Conservation (phyloP, 208 protist species). For the Naegleria gruberi region DNA sequence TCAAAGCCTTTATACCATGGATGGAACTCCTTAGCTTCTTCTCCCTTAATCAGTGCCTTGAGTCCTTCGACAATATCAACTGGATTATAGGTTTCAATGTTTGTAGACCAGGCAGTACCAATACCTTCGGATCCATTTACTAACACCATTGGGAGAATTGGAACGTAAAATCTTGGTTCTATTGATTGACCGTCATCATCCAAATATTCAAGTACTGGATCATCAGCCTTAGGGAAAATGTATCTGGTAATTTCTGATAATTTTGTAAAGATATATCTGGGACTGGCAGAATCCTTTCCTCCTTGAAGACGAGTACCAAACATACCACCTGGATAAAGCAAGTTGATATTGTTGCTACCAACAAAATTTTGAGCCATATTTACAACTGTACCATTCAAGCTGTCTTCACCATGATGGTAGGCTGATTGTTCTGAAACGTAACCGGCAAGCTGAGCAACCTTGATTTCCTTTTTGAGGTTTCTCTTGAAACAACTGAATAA, state of each 20-base stretch:
- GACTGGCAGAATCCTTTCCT: slow-evolving; percentile 94
- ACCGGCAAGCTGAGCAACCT: slow-evolving; percentile 98
- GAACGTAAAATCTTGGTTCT: slow-evolving; percentile 97
- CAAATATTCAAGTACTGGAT: slow-evolving; percentile 90
- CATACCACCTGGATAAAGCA: slow-evolving; percentile 93
- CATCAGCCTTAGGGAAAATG: slow-evolving; percentile 94
- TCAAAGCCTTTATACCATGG: slow-evolving; percentile 97
- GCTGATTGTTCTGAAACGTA: slow-evolving; percentile 98
- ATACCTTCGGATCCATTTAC: slow-evolving; percentile 98
- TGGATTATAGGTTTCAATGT: slow-evolving; percentile 97
- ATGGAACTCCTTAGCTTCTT: slow-evolving; percentile 61
- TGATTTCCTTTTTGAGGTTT: slow-evolving; percentile 95
- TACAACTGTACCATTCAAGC: slow-evolving; percentile 94
- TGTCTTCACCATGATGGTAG: slow-evolving; percentile 99
- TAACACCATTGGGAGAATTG: slow-evolving; percentile 97
- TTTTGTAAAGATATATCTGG: slow-evolving; percentile 98
- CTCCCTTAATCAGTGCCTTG: slow-evolving; percentile 62
- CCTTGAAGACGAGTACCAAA: slow-evolving; percentile 97
- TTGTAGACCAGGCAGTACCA: slow-evolving; percentile 97
- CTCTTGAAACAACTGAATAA: slow-evolving; percentile 99
- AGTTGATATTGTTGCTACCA: slow-evolving; percentile 98
- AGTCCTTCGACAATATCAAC: slow-evolving; percentile 84
- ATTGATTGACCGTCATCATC: slow-evolving; percentile 97
- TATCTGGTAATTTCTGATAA: slow-evolving; percentile 82
- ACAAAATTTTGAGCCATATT: slow-evolving; percentile 97